A percentile compares a stretch with the other conserved stretches of the same genome.
These are phyloP conservation scores for Fusarium nelsonii DNA, from an alignment of 2,329 filamentous ascomycete genomes.

Conservation along the genomic window DNA sequence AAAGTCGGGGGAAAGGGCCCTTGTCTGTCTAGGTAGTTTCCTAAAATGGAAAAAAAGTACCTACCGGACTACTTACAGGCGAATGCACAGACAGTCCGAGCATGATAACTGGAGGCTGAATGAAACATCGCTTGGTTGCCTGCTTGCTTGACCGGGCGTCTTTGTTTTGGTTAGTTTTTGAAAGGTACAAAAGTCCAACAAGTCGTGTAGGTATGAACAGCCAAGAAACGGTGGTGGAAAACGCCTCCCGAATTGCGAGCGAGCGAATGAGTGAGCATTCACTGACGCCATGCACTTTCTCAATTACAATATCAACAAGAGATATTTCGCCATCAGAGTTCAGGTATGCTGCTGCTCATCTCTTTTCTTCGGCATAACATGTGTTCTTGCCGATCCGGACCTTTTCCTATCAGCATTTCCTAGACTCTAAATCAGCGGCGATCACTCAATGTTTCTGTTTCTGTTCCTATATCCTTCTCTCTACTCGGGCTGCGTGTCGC, in stretches of 20 bases:
- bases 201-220: background rate
- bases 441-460: conserved; percentile 30
- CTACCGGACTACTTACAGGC: conserved; percentile 19
- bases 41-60: conserved; percentile 20
- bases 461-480: too few species aligned
- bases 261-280: conserved; percentile 33
- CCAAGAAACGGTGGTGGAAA: conserved; percentile 2
- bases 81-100: background rate
- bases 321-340: conserved; percentile 40
- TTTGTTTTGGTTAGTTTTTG: background rate
- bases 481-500: background rate
- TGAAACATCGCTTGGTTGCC: too few species aligned
- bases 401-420: conserved; percentile 22
- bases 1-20: conserved; percentile 14
- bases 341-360: background rate
- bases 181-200: too few species aligned
- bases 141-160: conserved; percentile 14
- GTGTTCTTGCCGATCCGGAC: conserved; percentile 15
- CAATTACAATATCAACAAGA: conserved; percentile 15
- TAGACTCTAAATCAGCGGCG: conserved; percentile 8
- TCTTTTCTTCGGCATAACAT: background rate
- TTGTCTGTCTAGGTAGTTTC: conserved; percentile 16
- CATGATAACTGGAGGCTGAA: conserved; percentile 4
- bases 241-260: conserved; percentile 34
- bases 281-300: conserved; percentile 39